Percentiles rank a stretch among this genome's conserved stretches.
These are phyloP conservation scores for Asclepias syriaca DNA, from an alignment of 257 asterid genomes.

Conservation along the genomic window DNA sequence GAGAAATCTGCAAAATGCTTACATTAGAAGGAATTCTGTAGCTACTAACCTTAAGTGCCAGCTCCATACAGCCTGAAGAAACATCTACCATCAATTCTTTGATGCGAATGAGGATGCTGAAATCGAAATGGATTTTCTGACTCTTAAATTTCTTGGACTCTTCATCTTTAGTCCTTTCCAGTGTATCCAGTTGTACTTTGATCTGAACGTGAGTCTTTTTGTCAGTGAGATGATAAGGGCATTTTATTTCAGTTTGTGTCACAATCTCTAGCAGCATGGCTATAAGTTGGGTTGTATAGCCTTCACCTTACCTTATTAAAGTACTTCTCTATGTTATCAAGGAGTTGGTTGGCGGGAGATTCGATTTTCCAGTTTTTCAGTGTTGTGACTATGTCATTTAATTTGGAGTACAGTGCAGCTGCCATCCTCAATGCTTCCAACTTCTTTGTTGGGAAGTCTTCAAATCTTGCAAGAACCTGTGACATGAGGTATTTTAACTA, in stretches of 20 bases:
- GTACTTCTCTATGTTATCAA: slow-evolving; percentile 70
- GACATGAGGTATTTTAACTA: too few relatives aligned
- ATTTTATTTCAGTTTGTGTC: neutral
- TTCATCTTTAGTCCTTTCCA: slow-evolving; percentile 84
- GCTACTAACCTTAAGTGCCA: slow-evolving; percentile 60
- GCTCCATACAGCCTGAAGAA: slow-evolving; percentile 83
- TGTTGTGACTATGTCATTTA: slow-evolving; percentile 43
- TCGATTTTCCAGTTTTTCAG: slow-evolving; percentile 52
- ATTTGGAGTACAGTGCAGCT: slow-evolving; percentile 53
- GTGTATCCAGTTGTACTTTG: slow-evolving; percentile 60
- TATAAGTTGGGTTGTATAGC: neutral
- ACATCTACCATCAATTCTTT: slow-evolving; percentile 78
- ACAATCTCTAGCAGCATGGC: neutral
- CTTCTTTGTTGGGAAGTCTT: slow-evolving; percentile 76
- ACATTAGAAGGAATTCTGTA: neutral
- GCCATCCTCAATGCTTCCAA: slow-evolving; percentile 81
- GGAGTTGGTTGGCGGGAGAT: slow-evolving; percentile 44
- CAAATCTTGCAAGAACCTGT: slow-evolving; percentile 82
- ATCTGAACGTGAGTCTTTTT: slow-evolving; percentile 32
- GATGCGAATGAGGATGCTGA: slow-evolving; percentile 57
- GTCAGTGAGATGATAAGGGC: neutral
- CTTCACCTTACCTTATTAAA: slow-evolving; percentile 57
- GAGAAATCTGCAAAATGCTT: neutral
- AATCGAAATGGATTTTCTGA: slow-evolving; percentile 73
- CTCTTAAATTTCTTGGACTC: slow-evolving; percentile 62